Percentiles rank a stretch among this genome's conserved stretches.
Evolutionary conservation across 129 eudicot genomes (phyloP).

Genomic region (Tanacetum coccineum): DNA sequence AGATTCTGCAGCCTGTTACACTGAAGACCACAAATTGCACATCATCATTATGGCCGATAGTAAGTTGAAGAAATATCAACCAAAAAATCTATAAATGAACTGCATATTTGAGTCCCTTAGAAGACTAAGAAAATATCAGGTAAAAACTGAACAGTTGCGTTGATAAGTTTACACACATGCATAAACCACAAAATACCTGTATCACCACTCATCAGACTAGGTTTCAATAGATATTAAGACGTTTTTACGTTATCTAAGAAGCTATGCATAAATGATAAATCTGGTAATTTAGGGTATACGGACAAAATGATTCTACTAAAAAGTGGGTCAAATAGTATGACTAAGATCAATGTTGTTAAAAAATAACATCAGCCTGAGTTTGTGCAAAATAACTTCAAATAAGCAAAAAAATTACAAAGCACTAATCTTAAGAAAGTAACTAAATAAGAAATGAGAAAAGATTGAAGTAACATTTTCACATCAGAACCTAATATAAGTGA

Average conservation of each 20-base stretch:
- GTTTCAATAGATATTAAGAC: neutral
- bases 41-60: neutral
- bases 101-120: no score
- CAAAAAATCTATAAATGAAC: neutral
- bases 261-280: neutral
- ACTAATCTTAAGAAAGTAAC: constrained; percentile 1
- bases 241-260: neutral
- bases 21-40: constrained; percentile 28
- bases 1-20: constrained; percentile 51
- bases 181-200: constrained; percentile 1
- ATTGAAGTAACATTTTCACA: neutral
- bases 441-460: neutral
- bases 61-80: neutral
- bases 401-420: neutral
- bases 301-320: neutral
- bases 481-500: neutral
- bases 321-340: constrained; percentile 9
- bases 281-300: neutral
- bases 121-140: neutral
- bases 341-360: neutral
- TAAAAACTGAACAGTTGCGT: neutral
- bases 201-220: neutral
- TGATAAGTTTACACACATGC: neutral
- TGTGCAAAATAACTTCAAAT: neutral
- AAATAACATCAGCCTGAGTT: neutral